These are phyloP conservation scores for Scopulariopsis brevicaulis DNA, from an alignment of 2,329 filamentous ascomycete genomes.

Conservation along the genomic window DNA sequence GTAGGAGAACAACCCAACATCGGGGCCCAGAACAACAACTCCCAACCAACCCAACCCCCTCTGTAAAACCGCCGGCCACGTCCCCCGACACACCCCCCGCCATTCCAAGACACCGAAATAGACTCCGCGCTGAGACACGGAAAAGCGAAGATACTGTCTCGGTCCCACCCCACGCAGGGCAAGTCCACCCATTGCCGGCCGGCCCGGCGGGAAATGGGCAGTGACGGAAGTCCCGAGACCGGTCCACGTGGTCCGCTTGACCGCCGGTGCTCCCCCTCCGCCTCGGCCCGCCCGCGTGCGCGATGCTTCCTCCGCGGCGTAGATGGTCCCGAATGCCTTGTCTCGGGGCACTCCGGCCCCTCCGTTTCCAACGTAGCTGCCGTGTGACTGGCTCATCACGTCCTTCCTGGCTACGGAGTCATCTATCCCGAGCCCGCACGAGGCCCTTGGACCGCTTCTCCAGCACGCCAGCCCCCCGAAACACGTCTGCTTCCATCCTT, in stretches of 20 bases:
- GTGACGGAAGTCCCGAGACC: background rate
- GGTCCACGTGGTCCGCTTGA: background rate
- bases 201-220: background rate
- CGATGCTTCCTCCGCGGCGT: background rate
- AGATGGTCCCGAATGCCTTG: background rate
- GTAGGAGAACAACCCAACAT: background rate
- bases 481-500: slow-evolving; percentile 44
- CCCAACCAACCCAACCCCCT: background rate
- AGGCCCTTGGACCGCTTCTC: slow-evolving; percentile 29
- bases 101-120: background rate
- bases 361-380: background rate
- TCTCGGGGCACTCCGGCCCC: background rate
- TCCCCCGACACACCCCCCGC: background rate
- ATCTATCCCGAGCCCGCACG: background rate
- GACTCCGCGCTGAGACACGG: background rate
- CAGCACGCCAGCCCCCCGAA: slow-evolving; percentile 36
- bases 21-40: background rate
- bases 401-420: background rate
- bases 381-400: background rate
- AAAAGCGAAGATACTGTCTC: background rate
- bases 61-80: background rate
- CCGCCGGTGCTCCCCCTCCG: background rate
- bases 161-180: background rate
- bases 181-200: background rate
- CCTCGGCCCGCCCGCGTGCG: background rate